Evolutionary conservation across 805 yeast genomes (phyloP), one percentile per base, ranked within the genome.

Genomic region (Kurtzmaniella cleridarum): DNA sequence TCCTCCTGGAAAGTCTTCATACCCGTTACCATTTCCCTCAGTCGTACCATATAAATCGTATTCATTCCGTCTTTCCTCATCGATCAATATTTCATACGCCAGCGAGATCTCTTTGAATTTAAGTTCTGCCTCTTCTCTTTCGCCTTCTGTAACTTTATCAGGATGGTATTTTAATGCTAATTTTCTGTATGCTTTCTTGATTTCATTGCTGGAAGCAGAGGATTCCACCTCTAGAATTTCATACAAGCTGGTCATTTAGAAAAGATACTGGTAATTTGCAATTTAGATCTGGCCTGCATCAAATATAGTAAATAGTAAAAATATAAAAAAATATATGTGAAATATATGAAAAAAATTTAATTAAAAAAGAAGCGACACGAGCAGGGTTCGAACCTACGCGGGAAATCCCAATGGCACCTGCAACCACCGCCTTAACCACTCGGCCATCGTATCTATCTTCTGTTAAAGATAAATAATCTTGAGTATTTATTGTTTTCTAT

Each of bases 121-220:
- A 44, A 74, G 66, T 59, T 88, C 97, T 3, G 95, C 84, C 14
- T 67, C 76, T 12, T 71, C 81, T 42, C 93, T 69, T 16, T 78
- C 78, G 8, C 75, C 78, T 47, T 79, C 86, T 0, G 77, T 57
- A 1, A 78, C 89, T 56, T 93, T 91, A 59, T 91, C 98, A 0
- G 98, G 98, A 60, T 91, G 98, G 51, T 81, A 77, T 43, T 70
- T 67, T 30, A 91, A 69, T 9, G 98, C 98, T 35, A 88, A 71
- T 49, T 80, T 84, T 47, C 95, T 74, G 61, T 87, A 91, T 0
- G 96, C 95, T 58, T 76, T 80, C 50, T 82, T 82, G 55, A 91
- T 86, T 46, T 90, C 96, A 1, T 62, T 64, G 26, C 76, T 61
- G 1, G 87, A 62, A 0, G 96, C 95, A 14, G 75, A 69, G 2